Base-by-base conservation (phyloP, 1,284 basidiomycete genomes). In the Hymenochaete sp. region DNA sequence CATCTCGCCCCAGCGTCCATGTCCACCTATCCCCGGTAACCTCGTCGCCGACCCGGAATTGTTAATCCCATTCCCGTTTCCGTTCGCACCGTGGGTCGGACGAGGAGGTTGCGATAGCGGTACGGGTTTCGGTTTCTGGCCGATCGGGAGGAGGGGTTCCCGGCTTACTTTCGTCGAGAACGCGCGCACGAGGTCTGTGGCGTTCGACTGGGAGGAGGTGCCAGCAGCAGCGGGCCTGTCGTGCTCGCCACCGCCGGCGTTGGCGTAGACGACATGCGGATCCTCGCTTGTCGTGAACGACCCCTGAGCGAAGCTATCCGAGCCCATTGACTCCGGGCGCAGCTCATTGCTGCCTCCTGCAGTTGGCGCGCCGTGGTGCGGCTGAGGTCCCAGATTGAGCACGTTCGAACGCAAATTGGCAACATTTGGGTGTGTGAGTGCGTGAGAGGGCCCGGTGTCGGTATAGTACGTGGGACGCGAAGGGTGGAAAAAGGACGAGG, bases 401-500 rank as follows among this genome's bases (percentile, higher is more conserved):
- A n/a, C n/a, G n/a, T n/a, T n/a, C n/a, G n/a, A n/a, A n/a, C n/a
- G n/a, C n/a, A n/a, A n/a, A n/a, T n/a, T n/a, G 25, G 32, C 37
- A 27, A 26, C 25, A 29, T 31, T 37, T 18, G 32, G 19, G 25
- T 58, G 9, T 56, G 53, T 44, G 67, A 67, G 2, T 67, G 60
- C 14, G 64, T 62, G 25, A 59, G 62, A 25, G 67, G 62, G 42
- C 56, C 50, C 14, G 58, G 54, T 26, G 59, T 57, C 29, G 54
- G 52, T 31, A 56, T 55, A 56, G 68, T 67, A 67, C 24, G 59
- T 62, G 0, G 79, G 82, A 42, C 76, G 68, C 8, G 75, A 73
- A 3, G 83, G 82, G 22, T 70, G 73, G 56, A 86, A 87, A 64
- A 87, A 85, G 4, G 79, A 78, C 8, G 80, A 73, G 14, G 83